These are phyloP conservation scores for Xylogone sp. DNA, from an alignment of 2,329 filamentous ascomycete species.

Conservation along the genomic window DNA sequence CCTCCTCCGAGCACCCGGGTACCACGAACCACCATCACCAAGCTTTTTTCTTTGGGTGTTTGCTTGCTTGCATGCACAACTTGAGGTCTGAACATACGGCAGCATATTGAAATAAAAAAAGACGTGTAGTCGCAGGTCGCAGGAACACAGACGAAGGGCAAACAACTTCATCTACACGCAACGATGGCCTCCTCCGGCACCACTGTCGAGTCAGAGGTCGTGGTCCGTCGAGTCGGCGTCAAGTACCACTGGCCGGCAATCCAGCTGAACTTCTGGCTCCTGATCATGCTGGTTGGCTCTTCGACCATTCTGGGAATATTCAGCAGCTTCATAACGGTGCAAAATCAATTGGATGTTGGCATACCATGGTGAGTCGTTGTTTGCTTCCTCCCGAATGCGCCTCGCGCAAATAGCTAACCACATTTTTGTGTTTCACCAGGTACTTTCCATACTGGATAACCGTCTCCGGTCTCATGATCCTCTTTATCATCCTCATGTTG, in stretches of 20 bases:
- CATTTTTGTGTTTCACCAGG: conserved; percentile 35
- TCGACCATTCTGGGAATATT: conserved; percentile 59
- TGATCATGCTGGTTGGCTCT: conserved; percentile 59
- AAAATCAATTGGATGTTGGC: conserved; percentile 48
- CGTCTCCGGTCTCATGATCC: conserved; percentile 53
- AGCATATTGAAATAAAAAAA: neutral
- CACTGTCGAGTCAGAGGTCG: conserved; percentile 20
- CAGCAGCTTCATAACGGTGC: conserved; percentile 54
- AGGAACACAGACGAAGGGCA: neutral
- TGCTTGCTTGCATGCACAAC: neutral
- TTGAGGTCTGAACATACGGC: neutral
- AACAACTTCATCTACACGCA: neutral
- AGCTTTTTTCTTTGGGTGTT: neutral
- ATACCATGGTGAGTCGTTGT: conserved; percentile 55
- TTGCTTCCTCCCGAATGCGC: too few relatives aligned
- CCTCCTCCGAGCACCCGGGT: neutral
- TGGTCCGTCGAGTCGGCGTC: conserved; percentile 22
- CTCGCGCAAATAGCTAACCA: neutral
- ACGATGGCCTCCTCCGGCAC: conserved; percentile 23
- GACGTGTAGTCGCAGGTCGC: neutral
- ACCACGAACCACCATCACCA: neutral
- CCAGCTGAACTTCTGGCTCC: conserved; percentile 64
- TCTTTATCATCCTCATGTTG: conserved; percentile 64
- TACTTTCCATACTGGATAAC: conserved; percentile 66
- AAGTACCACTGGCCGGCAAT: conserved; percentile 65